Evolutionary conservation across 805 yeast genomes (phyloP).

Genomic region (Ogataea polymorpha): DNA sequence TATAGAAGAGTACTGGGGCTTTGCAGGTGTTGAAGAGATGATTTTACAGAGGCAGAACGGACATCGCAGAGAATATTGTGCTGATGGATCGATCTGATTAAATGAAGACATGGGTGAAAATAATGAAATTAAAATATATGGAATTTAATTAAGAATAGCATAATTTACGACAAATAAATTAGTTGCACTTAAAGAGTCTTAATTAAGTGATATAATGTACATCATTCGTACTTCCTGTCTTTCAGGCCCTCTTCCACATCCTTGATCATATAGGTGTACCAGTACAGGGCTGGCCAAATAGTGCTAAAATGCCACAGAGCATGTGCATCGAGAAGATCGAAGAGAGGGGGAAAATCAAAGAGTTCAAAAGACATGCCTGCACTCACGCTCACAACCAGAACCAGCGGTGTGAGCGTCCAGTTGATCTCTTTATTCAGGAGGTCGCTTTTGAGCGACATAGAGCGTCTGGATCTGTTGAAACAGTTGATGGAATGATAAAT

Average conservation of each 20-base stretch:
- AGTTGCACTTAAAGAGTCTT: background rate
- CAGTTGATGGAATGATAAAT: slow-evolving; percentile 33
- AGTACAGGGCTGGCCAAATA: slow-evolving; percentile 69
- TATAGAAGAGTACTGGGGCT: background rate
- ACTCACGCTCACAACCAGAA: slow-evolving; percentile 49
- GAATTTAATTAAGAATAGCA: background rate
- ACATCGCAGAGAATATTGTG: slow-evolving; percentile 4
- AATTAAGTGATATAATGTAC: background rate
- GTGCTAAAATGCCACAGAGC: slow-evolving; percentile 92
- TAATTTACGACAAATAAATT: background rate
- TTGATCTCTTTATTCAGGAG: slow-evolving; percentile 28
- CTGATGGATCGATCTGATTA: background rate
- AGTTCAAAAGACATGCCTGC: slow-evolving; percentile 86
- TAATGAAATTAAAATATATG: background rate
- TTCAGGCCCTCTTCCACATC: slow-evolving; percentile 39
- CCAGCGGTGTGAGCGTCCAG: slow-evolving; percentile 52
- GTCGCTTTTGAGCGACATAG: slow-evolving; percentile 19
- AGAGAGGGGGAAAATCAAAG: slow-evolving; percentile 80
- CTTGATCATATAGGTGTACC: slow-evolving; percentile 60
- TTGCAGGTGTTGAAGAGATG: slow-evolving; percentile 6
- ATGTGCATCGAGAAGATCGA: slow-evolving; percentile 80
- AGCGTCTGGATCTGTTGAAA: slow-evolving; percentile 23
- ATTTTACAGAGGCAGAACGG: slow-evolving; percentile 8
- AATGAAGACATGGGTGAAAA: slow-evolving; percentile 3
- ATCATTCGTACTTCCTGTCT: slow-evolving; percentile 26